phyloP scores from a whole-genome alignment of 306 rosid species.

The Cicer bijugum region DNA sequence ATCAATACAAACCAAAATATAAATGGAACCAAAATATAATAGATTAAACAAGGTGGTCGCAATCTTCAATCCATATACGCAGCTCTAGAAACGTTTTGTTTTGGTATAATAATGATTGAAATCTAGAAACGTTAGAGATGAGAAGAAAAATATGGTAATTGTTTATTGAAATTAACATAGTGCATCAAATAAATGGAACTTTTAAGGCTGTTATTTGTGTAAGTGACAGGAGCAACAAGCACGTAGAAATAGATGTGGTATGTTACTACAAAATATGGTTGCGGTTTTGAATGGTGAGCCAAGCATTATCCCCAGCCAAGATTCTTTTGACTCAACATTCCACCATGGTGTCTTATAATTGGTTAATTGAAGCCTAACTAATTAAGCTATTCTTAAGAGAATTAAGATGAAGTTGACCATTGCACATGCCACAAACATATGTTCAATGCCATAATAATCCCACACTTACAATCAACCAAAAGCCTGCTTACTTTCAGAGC shows the following conservation, averaged over 20 bases:
- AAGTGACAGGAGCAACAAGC: conserved; percentile 18
- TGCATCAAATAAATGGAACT: not conserved
- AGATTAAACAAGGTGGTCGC: no score
- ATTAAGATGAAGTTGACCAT: conserved; percentile 47
- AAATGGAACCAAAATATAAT: no score
- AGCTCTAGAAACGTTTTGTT: not conserved
- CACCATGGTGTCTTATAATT: conserved; percentile 47
- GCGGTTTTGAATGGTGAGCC: conserved; percentile 12
- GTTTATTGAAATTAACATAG: conserved; percentile 15
- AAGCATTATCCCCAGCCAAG: conserved; percentile 34
- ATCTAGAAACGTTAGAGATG: conserved; percentile 3
- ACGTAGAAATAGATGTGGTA: conserved; percentile 1
- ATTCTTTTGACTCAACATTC: conserved; percentile 51
- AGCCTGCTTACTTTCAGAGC: not conserved
- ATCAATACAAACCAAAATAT: no score
- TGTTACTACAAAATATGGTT: conserved; percentile 37
- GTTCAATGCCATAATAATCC: conserved; percentile 27
- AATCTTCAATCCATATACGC: no score
- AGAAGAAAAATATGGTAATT: not conserved
- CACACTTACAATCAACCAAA: conserved; percentile 19
- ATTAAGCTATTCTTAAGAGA: not conserved
- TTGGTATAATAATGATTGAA: conserved; percentile 26
- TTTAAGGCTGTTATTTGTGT: not conserved
- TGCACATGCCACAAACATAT: conserved; percentile 10
- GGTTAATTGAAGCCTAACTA: conserved; percentile 45